These are phyloP conservation scores for Fragaria vesca DNA, from an alignment of 306 rosid genomes.

Conservation along the genomic window DNA sequence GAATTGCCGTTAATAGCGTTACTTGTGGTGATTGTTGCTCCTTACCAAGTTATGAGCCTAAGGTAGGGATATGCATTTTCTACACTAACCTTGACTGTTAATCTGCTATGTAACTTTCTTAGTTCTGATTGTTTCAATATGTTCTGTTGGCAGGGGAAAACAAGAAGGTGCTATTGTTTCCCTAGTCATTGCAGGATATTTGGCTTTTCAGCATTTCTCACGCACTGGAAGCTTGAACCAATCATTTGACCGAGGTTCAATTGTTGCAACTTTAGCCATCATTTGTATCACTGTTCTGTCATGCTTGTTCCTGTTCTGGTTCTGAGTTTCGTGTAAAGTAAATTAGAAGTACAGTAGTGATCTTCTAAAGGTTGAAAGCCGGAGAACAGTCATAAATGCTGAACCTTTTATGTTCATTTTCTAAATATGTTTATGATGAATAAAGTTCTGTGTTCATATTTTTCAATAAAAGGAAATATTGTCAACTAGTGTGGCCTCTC, in stretches of 20 bases:
- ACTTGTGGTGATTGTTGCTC: conserved; percentile 75
- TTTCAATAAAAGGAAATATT: conserved; percentile 2
- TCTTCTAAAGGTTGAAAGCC: conserved; percentile 9
- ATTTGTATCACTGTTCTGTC: conserved; percentile 45
- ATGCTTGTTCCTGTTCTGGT: conserved; percentile 56
- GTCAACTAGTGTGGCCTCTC: conserved; percentile 1
- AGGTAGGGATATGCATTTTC: conserved; percentile 41
- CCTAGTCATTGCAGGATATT: conserved; percentile 61
- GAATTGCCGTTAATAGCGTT: conserved; percentile 80
- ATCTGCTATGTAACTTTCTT: not conserved
- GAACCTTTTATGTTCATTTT: not conserved
- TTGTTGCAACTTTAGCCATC: conserved; percentile 73
- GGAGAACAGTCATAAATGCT: not conserved
- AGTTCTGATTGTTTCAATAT: conserved; percentile 18
- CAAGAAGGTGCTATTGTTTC: conserved; percentile 73
- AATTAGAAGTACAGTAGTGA: not conserved
- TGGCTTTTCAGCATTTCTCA: conserved; percentile 96
- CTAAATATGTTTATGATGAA: conserved; percentile 7
- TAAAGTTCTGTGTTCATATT: not conserved
- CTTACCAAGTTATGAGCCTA: conserved; percentile 54
- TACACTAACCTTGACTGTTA: not conserved
- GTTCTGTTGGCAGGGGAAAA: conserved; percentile 58
- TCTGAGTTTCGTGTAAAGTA: conserved; percentile 48
- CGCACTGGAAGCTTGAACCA: conserved; percentile 58
- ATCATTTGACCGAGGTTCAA: conserved; percentile 84